These are phyloP conservation scores for Silene vulgaris DNA, from an alignment of 179 eudicot genomes.

Conservation along the genomic window DNA sequence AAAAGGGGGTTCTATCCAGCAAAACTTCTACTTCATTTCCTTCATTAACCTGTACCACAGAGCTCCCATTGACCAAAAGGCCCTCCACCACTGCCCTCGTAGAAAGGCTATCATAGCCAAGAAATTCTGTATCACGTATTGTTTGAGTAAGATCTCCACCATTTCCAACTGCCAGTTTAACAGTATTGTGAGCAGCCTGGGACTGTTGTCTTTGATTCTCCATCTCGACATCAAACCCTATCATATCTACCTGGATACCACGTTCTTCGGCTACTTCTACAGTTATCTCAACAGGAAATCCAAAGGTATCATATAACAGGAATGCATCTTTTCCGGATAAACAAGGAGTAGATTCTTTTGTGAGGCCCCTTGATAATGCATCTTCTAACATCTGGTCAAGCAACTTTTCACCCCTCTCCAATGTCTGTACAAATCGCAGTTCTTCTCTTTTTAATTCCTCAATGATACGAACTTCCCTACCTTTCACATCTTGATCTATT, in stretches of 20 bases:
- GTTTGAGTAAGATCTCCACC: constrained; percentile 53
- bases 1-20: constrained; percentile 82
- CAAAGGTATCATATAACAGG: constrained; percentile 78
- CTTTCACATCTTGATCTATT: constrained; percentile 67
- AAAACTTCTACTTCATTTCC: constrained; percentile 85
- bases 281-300: constrained; percentile 97
- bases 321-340: constrained; percentile 91
- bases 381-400: constrained; percentile 69
- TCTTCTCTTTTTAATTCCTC: constrained; percentile 87
- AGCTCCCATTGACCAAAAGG: constrained; percentile 64
- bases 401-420: constrained; percentile 92
- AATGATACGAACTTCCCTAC: constrained; percentile 54
- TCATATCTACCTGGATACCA: constrained; percentile 70
- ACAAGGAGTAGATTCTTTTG: constrained; percentile 45
- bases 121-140: constrained; percentile 67
- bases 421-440: constrained; percentile 67
- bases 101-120: constrained; percentile 75
- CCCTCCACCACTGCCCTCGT: constrained; percentile 58
- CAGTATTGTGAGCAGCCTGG: constrained; percentile 87
- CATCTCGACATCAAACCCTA: constrained; percentile 74
- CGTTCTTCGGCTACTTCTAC: constrained; percentile 80
- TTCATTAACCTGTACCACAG: constrained; percentile 57
- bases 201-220: constrained; percentile 88
- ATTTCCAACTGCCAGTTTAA: constrained; percentile 70
- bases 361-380: constrained; percentile 40